A percentile compares a stretch with the other conserved stretches of the same genome.
Conservation (phyloP, 345 rosid genomes). For the Arabis alpina region DNA sequence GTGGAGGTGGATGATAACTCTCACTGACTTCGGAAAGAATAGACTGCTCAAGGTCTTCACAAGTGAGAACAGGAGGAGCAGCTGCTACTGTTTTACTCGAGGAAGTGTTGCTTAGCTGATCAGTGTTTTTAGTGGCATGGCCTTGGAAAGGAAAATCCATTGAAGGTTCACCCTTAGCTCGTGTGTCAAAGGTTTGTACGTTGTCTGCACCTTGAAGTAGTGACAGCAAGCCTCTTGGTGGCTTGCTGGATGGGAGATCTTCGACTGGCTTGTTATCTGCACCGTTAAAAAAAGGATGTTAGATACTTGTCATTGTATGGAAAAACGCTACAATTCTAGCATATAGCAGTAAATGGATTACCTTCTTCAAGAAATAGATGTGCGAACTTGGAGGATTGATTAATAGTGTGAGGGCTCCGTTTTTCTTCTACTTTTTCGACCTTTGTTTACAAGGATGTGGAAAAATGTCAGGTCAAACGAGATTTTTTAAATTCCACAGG, state of each 20-base stretch:
- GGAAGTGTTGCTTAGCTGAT: slow-evolving; percentile 40
- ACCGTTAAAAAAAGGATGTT: slow-evolving; percentile 17
- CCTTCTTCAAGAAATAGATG: slow-evolving; percentile 92
- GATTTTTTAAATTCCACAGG: slow-evolving; percentile 12
- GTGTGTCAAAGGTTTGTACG: slow-evolving; percentile 55
- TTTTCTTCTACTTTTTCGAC: slow-evolving; percentile 55
- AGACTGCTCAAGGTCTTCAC: slow-evolving; percentile 98
- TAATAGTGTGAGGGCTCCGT: slow-evolving; percentile 48
- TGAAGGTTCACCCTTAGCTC: slow-evolving; percentile 37
- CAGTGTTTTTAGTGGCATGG: slow-evolving; percentile 47
- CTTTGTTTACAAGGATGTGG: slow-evolving; percentile 50
- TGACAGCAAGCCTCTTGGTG: slow-evolving; percentile 66
- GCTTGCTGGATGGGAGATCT: slow-evolving; percentile 48
- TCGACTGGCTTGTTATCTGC: slow-evolving; percentile 76
- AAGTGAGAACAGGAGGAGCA: slow-evolving; percentile 79
- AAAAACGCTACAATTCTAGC: slow-evolving; percentile 17
- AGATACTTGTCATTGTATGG: background rate
- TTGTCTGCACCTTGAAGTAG: slow-evolving; percentile 77
- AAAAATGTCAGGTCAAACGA: slow-evolving; percentile 30
- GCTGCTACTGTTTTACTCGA: slow-evolving; percentile 43
- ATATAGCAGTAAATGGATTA: slow-evolving; percentile 33
- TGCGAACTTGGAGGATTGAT: slow-evolving; percentile 87
- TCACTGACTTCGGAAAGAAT: slow-evolving; percentile 71
- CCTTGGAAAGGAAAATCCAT: slow-evolving; percentile 47
- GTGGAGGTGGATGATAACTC: slow-evolving; percentile 48